Base-by-base conservation (phyloP, 176 grass and related monocot species). In the Cenchrus fungigraminus region DNA sequence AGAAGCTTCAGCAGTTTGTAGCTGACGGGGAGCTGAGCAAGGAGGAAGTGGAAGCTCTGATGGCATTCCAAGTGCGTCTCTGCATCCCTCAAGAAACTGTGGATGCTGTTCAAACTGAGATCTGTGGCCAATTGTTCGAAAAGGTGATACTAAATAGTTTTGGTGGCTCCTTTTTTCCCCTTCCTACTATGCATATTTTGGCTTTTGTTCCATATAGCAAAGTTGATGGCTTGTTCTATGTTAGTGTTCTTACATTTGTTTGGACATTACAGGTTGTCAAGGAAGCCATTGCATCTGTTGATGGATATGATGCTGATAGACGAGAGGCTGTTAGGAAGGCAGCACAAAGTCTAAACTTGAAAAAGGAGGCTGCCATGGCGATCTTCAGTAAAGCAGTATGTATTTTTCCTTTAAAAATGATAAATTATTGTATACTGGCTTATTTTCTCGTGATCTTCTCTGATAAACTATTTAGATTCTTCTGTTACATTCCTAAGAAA, bases 1-100 rank as follows among this genome's bases (percentile, higher is more conserved):
- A 96, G 83, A 99, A 99, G 90, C 97, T 99, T 88, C 88, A 94
- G 78, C 93, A 94, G 88, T 94, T 94, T 47, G 90, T 99, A 91
- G 82, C 86, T 62, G 88, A 94, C 49, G 90, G 93, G 76, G 93
- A 94, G 71, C 73, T 99, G 91, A 94, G 84, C 79, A 92, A 99
- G 78, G 97, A 94, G 37, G 93, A 96, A 82, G 92, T 89, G 12
- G 88, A 94, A 77, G 85, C 88, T 73, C 84, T 99, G 88, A 90
- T 87, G 81, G 88, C 93, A 83, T 94, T 90, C 76, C 92, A 95
- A 94, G 86, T 99, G 76, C 88, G 90, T 68, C 93, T 99, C 43
- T 99, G 97, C 68, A 94, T 99, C 84, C 97, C 90, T 82, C 97
- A 99, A 81, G 86, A 91, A 86, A 92, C 84, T 47, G 86, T 99